phyloP scores from a whole-genome alignment of 192 early-diverging fungal genomes.

The Allomyces arbusculus region DNA sequence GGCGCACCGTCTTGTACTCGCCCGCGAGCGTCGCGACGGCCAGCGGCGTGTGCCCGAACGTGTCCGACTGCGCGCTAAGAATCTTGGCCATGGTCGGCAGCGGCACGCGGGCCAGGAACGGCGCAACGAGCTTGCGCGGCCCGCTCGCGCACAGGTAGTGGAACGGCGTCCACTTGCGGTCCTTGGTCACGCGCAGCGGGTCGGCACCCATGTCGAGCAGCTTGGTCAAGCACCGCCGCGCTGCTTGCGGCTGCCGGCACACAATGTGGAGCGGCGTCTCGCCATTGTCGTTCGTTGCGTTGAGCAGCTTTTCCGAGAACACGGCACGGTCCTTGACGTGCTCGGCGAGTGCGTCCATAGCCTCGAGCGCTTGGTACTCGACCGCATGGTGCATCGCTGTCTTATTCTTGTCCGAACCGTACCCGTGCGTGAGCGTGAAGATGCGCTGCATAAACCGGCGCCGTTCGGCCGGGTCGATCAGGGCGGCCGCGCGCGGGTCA shows the following conservation, averaged over 20 bases:
- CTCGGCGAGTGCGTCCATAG: background rate
- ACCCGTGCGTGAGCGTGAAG: too few species aligned
- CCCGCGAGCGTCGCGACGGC: background rate
- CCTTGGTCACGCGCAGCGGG: background rate
- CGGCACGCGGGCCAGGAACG: background rate
- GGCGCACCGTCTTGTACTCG: background rate
- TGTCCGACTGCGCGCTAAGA: background rate
- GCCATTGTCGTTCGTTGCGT: background rate
- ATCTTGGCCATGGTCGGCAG: background rate
- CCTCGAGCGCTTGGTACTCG: background rate
- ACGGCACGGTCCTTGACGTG: background rate
- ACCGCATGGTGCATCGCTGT: too few species aligned
- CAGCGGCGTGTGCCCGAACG: background rate
- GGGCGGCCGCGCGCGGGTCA: background rate
- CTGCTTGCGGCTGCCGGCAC: too few species aligned
- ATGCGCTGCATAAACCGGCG: too few species aligned
- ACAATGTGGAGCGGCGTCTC: background rate
- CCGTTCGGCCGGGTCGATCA: too few species aligned
- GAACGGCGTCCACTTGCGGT: background rate
- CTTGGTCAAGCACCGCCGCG: background rate
- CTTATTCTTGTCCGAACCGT: too few species aligned
- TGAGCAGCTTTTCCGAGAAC: background rate
- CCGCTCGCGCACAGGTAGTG: background rate
- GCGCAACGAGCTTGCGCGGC: background rate
- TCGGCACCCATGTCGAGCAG: background rate